Evolutionary conservation across 2,329 filamentous ascomycete genomes (phyloP).

Genomic region (Colletotrichum sansevieriae): DNA sequence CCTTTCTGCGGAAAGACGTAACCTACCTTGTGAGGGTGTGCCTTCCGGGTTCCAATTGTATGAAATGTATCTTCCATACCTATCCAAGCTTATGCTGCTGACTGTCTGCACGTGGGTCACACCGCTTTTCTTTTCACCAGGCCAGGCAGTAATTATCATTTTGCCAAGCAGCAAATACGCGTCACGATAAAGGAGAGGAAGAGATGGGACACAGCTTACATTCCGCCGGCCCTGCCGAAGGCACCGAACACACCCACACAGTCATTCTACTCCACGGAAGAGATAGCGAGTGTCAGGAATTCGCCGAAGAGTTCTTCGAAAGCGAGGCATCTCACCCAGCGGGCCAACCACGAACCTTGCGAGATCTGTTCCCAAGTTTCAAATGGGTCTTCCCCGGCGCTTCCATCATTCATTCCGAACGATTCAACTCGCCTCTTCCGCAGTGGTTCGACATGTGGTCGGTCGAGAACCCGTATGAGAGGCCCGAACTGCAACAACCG

Average conservation of each 20-base stretch:
- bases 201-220: neutral
- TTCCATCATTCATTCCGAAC: conserved; percentile 35
- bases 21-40: too few relatives aligned
- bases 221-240: neutral
- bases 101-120: too few relatives aligned
- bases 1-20: too few relatives aligned
- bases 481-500: conserved; percentile 42
- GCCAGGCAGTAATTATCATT: too few relatives aligned
- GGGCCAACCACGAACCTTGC: conserved; percentile 43
- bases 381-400: conserved; percentile 50
- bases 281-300: conserved; percentile 55
- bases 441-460: conserved; percentile 51
- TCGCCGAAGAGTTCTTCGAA: conserved; percentile 56
- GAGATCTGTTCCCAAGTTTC: conserved; percentile 44
- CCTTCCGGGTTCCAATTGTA: too few relatives aligned
- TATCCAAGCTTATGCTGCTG: too few relatives aligned
- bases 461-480: conserved; percentile 36
- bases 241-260: conserved; percentile 55
- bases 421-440: conserved; percentile 44
- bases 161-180: too few relatives aligned
- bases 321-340: conserved; percentile 46
- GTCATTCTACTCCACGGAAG: conserved; percentile 61
- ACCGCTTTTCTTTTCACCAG: too few relatives aligned
- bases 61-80: too few relatives aligned
- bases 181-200: too few relatives aligned